phyloP scores from a whole-genome alignment of 192 early-diverging fungal genomes.

The Backusella westeae region DNA sequence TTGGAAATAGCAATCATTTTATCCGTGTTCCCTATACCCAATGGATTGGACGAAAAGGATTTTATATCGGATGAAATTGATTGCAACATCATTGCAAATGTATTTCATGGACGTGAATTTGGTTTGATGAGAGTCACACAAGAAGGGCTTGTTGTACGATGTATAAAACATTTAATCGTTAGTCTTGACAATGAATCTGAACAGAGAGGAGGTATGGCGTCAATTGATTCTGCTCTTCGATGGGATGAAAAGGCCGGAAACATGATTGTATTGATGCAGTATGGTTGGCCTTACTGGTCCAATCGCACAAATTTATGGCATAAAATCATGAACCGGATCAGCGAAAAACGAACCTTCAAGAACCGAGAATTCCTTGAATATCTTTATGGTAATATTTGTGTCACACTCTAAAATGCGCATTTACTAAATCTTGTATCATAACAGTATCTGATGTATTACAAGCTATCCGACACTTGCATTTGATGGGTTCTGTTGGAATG shows the following conservation, averaged over 20 bases:
- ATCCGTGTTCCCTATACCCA: conserved; percentile 32
- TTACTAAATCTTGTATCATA: not conserved
- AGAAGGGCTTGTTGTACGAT: conserved; percentile 31
- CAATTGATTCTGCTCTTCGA: conserved; percentile 33
- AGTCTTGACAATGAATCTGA: conserved; percentile 31
- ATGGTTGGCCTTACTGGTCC: conserved; percentile 37
- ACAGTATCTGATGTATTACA: conserved; percentile 30
- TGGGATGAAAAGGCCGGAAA: conserved; percentile 35
- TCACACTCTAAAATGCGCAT: not conserved
- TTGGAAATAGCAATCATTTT: conserved; percentile 37
- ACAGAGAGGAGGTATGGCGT: conserved; percentile 29
- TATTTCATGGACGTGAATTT: conserved; percentile 31
- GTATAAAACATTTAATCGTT: conserved; percentile 36
- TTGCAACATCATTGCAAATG: conserved; percentile 17
- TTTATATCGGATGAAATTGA: conserved; percentile 34
- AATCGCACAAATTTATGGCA: conserved; percentile 27
- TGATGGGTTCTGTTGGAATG: conserved; percentile 17
- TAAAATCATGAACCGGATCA: conserved; percentile 30
- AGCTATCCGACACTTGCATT: conserved; percentile 24
- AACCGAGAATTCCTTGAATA: conserved; percentile 36
- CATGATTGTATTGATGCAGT: conserved; percentile 38
- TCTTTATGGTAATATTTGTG: conserved; percentile 18
- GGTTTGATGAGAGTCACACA: conserved; percentile 34
- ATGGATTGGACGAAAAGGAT: conserved; percentile 25
- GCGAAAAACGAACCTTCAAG: conserved; percentile 31